Base-by-base conservation (phyloP, 768 basidiomycete species). In the Calocybe indica region DNA sequence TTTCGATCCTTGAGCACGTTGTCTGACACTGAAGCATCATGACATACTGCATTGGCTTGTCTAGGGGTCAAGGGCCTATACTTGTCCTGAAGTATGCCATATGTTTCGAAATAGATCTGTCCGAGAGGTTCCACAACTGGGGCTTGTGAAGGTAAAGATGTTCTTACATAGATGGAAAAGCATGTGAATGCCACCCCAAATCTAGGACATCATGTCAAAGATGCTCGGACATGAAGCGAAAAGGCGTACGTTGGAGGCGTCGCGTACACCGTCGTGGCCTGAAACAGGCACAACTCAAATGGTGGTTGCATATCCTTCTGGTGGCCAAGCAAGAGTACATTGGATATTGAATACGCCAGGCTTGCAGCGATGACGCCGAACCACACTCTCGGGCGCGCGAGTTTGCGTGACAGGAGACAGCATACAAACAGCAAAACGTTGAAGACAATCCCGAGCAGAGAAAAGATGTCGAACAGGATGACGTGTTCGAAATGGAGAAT, bases 191-290 rank as follows among this genome's bases (percentile, higher is more conserved):
- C 22, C 22, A 22, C 22, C 22, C 22, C 22, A 4, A 22, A 22
- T 4, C 22, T 22, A 22, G 22, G 22, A 22, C 22, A 22, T 22
- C 22, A 22, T 22, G 22, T 22, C 22, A 22, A 22, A 22, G 22
- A 22, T 22, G 22, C 4, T 22, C 22, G 22, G 22, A 22, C 22
- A 22, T 22, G 22, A 22, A 22, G 22, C 22, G 22, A 22, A 22
- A 1, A 11, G 36, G 43, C 55, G 14, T 52, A 64, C 63, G 60
- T 48, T 22, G 53, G 38, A 5, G 62, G 60, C 0, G 48, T 39
- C n/a, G 62, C 53, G 36, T 64, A 60, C 9, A 64, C 57, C n/a
- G 63, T 45, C 7, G 51, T 44, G 11, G 59, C 58, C 40, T 64
- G 60, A 6, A 57, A 45, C n/a, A 62, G 11, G 36, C 62, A 63